Evolutionary conservation across 2,329 filamentous ascomycete genomes (phyloP).

Genomic region (Trichophaea hybrida): DNA sequence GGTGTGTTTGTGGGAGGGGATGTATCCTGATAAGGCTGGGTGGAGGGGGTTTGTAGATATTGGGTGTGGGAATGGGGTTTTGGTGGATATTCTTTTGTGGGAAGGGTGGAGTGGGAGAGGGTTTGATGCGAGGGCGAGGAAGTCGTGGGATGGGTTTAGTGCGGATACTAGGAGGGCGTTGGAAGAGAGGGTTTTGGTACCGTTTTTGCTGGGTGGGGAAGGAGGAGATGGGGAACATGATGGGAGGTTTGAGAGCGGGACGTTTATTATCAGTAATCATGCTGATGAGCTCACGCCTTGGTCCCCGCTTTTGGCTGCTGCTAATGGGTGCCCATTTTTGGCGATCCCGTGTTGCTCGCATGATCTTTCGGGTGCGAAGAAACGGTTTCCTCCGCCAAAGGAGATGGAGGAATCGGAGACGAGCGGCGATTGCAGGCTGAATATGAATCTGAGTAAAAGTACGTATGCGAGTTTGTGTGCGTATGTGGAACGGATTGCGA

Average conservation of each 20-base stretch:
- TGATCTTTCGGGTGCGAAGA: slow-evolving; percentile 54
- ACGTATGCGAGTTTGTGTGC: slow-evolving; percentile 71
- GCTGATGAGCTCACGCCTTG: slow-evolving; percentile 91
- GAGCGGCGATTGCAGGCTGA: slow-evolving; percentile 10
- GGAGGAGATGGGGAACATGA: slow-evolving; percentile 34
- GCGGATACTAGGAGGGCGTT: slow-evolving; percentile 37
- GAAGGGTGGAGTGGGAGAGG: slow-evolving; percentile 82
- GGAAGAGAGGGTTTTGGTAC: slow-evolving; percentile 47
- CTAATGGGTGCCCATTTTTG: slow-evolving; percentile 68
- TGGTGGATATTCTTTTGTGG: slow-evolving; percentile 64
- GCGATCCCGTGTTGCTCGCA: slow-evolving; percentile 95
- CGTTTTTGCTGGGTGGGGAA: slow-evolving; percentile 34
- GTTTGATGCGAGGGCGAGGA: slow-evolving; percentile 75
- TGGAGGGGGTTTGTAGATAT: slow-evolving; percentile 94
- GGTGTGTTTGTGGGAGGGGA: slow-evolving; percentile 76
- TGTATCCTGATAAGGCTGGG: slow-evolving; percentile 43
- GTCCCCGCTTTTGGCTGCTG: slow-evolving; percentile 74
- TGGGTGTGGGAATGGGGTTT: slow-evolving; percentile 83
- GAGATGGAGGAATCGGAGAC: slow-evolving; percentile 25
- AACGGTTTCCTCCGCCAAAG: slow-evolving; percentile 50
- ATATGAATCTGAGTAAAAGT: slow-evolving; percentile 9
- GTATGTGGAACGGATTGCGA: slow-evolving; percentile 57
- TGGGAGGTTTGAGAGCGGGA: slow-evolving; percentile 56
- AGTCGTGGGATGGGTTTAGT: slow-evolving; percentile 68
- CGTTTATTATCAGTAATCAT: slow-evolving; percentile 94